These are phyloP conservation scores for Penicillium hordei DNA, from an alignment of 2,329 filamentous ascomycete species.

Conservation along the genomic window DNA sequence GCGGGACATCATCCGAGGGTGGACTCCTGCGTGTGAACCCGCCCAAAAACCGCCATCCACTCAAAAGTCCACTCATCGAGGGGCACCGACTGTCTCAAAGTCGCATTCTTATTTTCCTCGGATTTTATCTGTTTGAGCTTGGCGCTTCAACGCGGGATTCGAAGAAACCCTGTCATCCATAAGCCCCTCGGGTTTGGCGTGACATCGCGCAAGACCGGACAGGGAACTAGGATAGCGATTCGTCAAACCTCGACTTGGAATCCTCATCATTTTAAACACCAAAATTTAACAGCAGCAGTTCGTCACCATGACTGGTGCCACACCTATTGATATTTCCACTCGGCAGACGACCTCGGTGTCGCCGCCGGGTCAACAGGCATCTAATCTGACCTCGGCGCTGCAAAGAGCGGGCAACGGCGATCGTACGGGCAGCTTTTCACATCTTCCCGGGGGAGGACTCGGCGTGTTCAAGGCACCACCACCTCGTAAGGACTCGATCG, in stretches of 20 bases:
- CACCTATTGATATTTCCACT: slow-evolving; percentile 61
- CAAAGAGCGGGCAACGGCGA: slow-evolving; percentile 50
- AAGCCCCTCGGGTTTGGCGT: slow-evolving; percentile 50
- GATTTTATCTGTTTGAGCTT: slow-evolving; percentile 43
- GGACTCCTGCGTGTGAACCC: slow-evolving; percentile 31
- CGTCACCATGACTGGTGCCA: slow-evolving; percentile 54
- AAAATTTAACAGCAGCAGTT: slow-evolving; percentile 15
- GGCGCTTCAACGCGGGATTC: slow-evolving; percentile 53
- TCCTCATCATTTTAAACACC: slow-evolving; percentile 32
- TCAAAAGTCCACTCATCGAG: slow-evolving; percentile 49
- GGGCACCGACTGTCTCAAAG: slow-evolving; percentile 43
- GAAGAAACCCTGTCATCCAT: slow-evolving; percentile 41
- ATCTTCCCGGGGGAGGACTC: slow-evolving; percentile 42
- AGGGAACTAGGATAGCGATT: slow-evolving; percentile 35
- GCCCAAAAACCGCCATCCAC: slow-evolving; percentile 35
- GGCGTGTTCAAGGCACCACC: slow-evolving; percentile 41
- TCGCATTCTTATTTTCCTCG: slow-evolving; percentile 52
- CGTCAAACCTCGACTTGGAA: slow-evolving; percentile 6
- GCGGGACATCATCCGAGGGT: slow-evolving; percentile 40
- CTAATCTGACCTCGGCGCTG: slow-evolving; percentile 62
- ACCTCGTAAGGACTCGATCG: slow-evolving; percentile 57
- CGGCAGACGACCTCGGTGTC: slow-evolving; percentile 57
- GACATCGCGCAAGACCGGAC: slow-evolving; percentile 43
- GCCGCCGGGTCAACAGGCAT: slow-evolving; percentile 60
- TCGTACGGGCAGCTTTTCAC: slow-evolving; percentile 45